Percentiles rank a stretch among this genome's conserved stretches.
phyloP scores from a whole-genome alignment of 2,329 filamentous ascomycete genomes.

The Monascus ruber region DNA sequence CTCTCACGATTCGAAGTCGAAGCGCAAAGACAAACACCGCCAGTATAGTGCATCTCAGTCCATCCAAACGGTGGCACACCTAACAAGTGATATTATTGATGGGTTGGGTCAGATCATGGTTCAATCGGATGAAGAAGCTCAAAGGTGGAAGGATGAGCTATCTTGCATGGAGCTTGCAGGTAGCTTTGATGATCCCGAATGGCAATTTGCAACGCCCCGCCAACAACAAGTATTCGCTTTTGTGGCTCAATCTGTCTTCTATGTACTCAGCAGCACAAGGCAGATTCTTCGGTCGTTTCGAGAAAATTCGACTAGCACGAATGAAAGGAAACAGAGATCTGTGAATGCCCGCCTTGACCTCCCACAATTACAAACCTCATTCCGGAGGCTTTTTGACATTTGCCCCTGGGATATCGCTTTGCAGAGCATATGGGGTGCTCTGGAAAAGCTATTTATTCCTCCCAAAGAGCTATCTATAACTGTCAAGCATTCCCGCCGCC shows the following conservation, averaged over 20 bases:
- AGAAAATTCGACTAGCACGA: conserved; percentile 5
- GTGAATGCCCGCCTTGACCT: conserved; percentile 14
- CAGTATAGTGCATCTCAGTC: conserved; percentile 6
- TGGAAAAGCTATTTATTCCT: conserved; percentile 30
- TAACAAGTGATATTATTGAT: conserved; percentile 27
- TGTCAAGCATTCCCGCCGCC: conserved; percentile 18
- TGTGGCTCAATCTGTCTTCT: conserved; percentile 34
- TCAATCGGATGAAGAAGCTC: conserved; percentile 24
- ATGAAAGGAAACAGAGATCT: conserved; percentile 1
- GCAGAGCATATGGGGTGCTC: conserved; percentile 30
- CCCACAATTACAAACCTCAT: conserved; percentile 18
- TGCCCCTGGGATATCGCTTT: conserved; percentile 31
- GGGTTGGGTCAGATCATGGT: conserved; percentile 26
- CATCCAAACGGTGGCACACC: conserved; percentile 23
- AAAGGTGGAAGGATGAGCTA: conserved; percentile 28
- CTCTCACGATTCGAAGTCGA: conserved; percentile 12
- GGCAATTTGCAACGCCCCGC: conserved; percentile 24
- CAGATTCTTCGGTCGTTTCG: conserved; percentile 33
- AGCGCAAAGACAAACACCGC: conserved; percentile 3
- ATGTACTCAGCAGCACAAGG: conserved; percentile 28
- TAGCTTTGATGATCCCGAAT: conserved; percentile 25
- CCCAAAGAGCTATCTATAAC: conserved; percentile 24
- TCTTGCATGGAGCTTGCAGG: conserved; percentile 24
- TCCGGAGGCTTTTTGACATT: conserved; percentile 24
- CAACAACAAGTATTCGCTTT: conserved; percentile 31